These are phyloP conservation scores for Wallacemonas collosoma DNA, from an alignment of 208 protist genomes.

Conservation along the genomic window DNA sequence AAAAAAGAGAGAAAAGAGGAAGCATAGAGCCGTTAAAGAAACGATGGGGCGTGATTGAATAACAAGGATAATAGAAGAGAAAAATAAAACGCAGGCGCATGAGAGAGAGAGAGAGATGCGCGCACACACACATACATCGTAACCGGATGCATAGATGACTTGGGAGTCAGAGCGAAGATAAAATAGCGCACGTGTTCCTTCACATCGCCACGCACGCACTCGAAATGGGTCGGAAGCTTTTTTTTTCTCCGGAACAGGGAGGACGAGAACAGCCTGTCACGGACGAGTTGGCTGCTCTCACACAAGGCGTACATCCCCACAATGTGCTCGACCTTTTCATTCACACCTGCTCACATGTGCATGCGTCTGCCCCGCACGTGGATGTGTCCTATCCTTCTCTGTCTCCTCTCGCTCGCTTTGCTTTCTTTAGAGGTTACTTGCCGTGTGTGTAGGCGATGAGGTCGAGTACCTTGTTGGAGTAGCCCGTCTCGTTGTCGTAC, in stretches of 20 bases:
- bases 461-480: slow-evolving; percentile 96
- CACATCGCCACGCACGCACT: too few relatives aligned
- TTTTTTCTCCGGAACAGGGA: not conserved
- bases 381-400: not conserved
- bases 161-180: too few relatives aligned
- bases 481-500: slow-evolving; percentile 99
- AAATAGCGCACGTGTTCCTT: too few relatives aligned
- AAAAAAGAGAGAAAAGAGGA: slow-evolving; percentile 7
- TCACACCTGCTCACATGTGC: too few relatives aligned
- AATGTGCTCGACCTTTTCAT: not conserved
- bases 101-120: not conserved
- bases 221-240: not conserved
- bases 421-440: slow-evolving; percentile 13
- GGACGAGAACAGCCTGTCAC: too few relatives aligned
- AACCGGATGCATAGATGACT: too few relatives aligned
- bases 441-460: slow-evolving; percentile 67
- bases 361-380: too few relatives aligned
- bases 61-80: not conserved
- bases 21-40: slow-evolving; percentile 7
- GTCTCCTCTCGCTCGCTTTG: not conserved
- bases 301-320: not conserved
- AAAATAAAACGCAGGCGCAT: not conserved
- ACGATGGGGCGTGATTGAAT: not conserved
- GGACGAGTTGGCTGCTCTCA: not conserved
- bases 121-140: not conserved